phyloP scores from a whole-genome alignment of 2,329 filamentous ascomycete genomes.

The Pyrenophora seminiperda region DNA sequence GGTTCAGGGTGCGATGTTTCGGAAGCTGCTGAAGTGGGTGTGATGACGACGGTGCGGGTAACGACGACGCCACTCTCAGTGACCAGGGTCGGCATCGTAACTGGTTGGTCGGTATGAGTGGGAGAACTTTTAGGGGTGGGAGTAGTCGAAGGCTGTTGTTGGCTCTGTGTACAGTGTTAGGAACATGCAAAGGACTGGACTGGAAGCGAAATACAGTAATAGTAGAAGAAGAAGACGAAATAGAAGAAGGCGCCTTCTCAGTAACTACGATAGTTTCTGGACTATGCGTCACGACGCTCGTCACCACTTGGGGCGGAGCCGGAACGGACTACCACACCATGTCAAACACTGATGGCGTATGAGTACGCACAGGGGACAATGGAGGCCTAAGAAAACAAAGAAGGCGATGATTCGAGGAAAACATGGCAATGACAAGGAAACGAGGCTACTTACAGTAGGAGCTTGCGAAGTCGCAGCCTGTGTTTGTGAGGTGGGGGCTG shows the following conservation, averaged over 20 bases:
- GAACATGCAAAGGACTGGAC: constrained; percentile 8
- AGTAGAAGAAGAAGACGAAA: constrained; percentile 6
- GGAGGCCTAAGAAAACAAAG: not conserved
- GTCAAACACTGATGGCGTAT: constrained; percentile 36
- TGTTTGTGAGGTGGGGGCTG: constrained; percentile 17
- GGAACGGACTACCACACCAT: constrained; percentile 38
- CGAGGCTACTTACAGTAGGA: constrained; percentile 38
- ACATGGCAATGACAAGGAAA: constrained; percentile 25
- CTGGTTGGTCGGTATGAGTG: constrained; percentile 10
- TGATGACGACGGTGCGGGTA: constrained; percentile 53
- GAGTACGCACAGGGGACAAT: constrained; percentile 1
- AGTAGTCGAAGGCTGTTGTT: constrained; percentile 24
- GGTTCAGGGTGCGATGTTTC: constrained; percentile 15
- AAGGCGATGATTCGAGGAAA: constrained; percentile 4
- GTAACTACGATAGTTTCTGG: constrained; percentile 41
- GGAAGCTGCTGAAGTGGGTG: constrained; percentile 27
- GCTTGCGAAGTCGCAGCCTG: constrained; percentile 21
- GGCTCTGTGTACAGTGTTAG: constrained; percentile 20
- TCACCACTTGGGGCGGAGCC: constrained; percentile 38
- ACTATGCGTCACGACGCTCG: constrained; percentile 25
- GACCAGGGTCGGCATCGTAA: constrained; percentile 44
- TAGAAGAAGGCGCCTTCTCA: constrained; percentile 20
- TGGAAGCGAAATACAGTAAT: constrained; percentile 26
- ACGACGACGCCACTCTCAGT: constrained; percentile 52
- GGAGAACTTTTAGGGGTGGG: constrained; percentile 18